Evolutionary conservation across 73 alveolate genomes (phyloP).

Genomic region (Symbiodinium natans): DNA sequence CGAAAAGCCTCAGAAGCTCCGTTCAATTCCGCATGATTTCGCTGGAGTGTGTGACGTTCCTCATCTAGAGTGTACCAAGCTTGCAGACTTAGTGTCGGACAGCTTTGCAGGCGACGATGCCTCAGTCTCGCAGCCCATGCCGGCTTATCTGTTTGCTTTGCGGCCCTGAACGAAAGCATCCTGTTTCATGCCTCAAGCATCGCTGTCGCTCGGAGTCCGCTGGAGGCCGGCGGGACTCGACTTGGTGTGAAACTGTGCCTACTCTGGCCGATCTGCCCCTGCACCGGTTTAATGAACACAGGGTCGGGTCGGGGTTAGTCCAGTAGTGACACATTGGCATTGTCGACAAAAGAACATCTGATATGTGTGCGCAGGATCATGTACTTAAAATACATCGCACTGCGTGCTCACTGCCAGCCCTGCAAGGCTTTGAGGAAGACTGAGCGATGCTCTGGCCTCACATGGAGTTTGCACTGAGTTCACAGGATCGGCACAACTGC

Average conservation of each 20-base stretch:
- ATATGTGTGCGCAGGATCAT: no score
- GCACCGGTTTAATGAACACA: no score
- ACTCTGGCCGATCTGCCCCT: no score
- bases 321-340: no score
- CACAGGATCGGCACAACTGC: background rate
- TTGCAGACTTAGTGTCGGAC: background rate
- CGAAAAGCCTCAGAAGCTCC: no score
- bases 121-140: background rate
- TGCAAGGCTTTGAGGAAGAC: slow-evolving; percentile 9
- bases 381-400: no score
- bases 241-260: background rate
- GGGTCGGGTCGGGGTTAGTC: no score
- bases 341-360: no score
- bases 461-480: background rate
- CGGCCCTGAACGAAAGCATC: background rate
- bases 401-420: background rate
- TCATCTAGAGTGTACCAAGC: no score
- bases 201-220: background rate
- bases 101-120: background rate
- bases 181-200: no score
- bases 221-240: background rate
- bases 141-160: background rate
- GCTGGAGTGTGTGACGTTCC: no score
- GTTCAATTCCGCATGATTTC: no score
- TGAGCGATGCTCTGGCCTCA: slow-evolving; percentile 21